These are phyloP conservation scores for Aspergillus fijiensis DNA, from an alignment of 2,329 filamentous ascomycete genomes.

Conservation along the genomic window DNA sequence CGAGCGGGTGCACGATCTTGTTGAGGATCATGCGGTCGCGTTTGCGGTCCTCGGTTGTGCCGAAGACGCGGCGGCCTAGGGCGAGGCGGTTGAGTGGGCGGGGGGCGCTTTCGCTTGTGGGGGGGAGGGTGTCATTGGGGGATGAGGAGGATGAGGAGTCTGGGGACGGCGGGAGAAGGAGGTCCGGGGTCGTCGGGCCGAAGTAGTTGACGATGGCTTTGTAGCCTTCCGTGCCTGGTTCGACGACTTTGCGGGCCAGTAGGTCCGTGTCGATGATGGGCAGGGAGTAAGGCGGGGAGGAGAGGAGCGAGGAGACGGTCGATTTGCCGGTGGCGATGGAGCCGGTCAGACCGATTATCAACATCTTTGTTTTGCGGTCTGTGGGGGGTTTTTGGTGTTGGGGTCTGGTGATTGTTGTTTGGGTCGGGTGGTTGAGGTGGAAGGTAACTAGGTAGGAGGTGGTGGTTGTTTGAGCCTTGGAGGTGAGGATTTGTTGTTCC, in stretches of 20 bases:
- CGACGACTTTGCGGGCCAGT: slow-evolving; percentile 88
- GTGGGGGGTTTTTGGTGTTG: background rate
- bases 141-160: slow-evolving; percentile 55
- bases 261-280: slow-evolving; percentile 94
- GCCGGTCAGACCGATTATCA: slow-evolving; percentile 92
- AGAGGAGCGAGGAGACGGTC: slow-evolving; percentile 83
- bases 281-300: slow-evolving; percentile 75
- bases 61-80: slow-evolving; percentile 83
- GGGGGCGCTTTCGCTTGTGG: slow-evolving; percentile 16
- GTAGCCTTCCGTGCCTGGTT: slow-evolving; percentile 85
- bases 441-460: background rate
- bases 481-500: too few species aligned
- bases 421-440: background rate
- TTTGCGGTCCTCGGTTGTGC: slow-evolving; percentile 67
- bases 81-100: slow-evolving; percentile 80
- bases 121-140: slow-evolving; percentile 20
- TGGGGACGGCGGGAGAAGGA: slow-evolving; percentile 62
- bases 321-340: slow-evolving; percentile 98
- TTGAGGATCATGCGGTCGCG: slow-evolving; percentile 78
- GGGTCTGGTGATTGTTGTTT: background rate
- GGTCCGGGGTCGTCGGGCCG: slow-evolving; percentile 75
- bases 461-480: background rate
- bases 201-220: slow-evolving; percentile 79
- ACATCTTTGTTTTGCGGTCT: slow-evolving; percentile 57
- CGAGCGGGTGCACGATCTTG: slow-evolving; percentile 87